phyloP scores from a whole-genome alignment of 129 eudicot genomes.

The Tanacetum coccineum region DNA sequence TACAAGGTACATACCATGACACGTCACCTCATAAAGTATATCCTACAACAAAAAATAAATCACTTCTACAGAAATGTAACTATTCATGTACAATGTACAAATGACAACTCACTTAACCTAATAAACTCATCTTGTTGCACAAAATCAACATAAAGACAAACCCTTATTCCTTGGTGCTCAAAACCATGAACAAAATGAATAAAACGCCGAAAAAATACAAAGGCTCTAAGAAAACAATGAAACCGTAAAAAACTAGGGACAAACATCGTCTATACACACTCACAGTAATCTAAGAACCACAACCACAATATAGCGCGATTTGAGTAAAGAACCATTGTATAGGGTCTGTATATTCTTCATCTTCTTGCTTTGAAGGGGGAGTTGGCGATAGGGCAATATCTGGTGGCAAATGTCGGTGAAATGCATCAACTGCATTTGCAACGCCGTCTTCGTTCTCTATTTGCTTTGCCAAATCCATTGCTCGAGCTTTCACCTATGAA shows the following conservation, averaged over 20 bases:
- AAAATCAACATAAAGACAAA: constrained; percentile 8
- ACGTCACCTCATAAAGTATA: too few relatives aligned
- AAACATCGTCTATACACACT: constrained; percentile 4
- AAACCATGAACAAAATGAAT: constrained; percentile 46
- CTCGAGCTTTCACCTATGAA: constrained; percentile 71
- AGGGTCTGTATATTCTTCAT: constrained; percentile 41
- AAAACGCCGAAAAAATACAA: constrained; percentile 20
- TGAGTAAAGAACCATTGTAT: constrained; percentile 70
- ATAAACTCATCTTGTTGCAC: constrained; percentile 18
- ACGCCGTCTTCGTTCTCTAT: constrained; percentile 92
- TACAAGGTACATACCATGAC: too few relatives aligned
- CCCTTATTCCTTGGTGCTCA: constrained; percentile 29
- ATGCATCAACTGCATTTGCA: constrained; percentile 88
- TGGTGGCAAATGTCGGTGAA: constrained; percentile 81
- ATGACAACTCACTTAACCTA: background rate
- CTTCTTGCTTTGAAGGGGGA: constrained; percentile 34
- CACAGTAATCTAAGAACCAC: constrained; percentile 48
- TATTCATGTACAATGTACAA: constrained; percentile 27
- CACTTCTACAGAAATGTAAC: constrained; percentile 16
- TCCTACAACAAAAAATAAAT: background rate
- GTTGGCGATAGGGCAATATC: constrained; percentile 53
- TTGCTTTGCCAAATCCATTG: constrained; percentile 59
- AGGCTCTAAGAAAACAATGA: constrained; percentile 8
- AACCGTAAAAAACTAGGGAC: constrained; percentile 11
- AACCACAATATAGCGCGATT: constrained; percentile 66